phyloP scores from a whole-genome alignment of 306 rosid species.

The Rosa chinensis region DNA sequence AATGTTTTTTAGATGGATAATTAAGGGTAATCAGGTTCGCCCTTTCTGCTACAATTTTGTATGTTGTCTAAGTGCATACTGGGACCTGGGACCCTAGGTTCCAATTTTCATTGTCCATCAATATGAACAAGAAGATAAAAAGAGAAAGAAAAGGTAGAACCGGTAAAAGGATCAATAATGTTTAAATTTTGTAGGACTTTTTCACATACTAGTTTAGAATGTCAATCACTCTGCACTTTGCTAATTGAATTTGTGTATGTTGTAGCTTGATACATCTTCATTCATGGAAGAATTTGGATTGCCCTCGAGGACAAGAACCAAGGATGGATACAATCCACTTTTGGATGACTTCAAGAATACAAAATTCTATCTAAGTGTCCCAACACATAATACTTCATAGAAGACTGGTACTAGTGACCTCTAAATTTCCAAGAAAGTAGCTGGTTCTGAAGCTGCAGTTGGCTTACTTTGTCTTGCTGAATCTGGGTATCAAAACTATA shows the following conservation, averaged over 20 bases:
- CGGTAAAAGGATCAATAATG: neutral
- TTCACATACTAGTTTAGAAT: neutral
- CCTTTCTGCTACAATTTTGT: neutral
- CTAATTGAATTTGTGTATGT: conserved; percentile 22
- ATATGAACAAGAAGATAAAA: neutral
- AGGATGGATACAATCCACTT: conserved; percentile 92
- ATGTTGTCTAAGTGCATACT: neutral
- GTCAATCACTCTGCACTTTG: conserved; percentile 2
- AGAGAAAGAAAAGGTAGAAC: neutral
- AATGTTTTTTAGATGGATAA: neutral
- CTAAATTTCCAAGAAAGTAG: conserved; percentile 21
- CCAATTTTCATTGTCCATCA: neutral
- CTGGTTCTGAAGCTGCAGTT: conserved; percentile 5
- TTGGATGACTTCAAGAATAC: conserved; percentile 93
- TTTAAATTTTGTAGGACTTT: neutral
- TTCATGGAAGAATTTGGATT: conserved; percentile 98
- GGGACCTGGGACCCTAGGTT: neutral
- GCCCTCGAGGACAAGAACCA: conserved; percentile 83
- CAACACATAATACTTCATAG: conserved; percentile 77
- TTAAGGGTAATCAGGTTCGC: neutral
- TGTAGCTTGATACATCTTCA: conserved; percentile 89
- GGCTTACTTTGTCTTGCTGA: neutral
- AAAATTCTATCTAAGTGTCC: conserved; percentile 82
- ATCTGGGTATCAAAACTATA: neutral
- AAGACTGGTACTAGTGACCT: neutral